Evolutionary conservation across 164 flowering plant genomes (phyloP), one percentile per base, ranked within the genome.

Genomic region (Sextonia rubra): DNA sequence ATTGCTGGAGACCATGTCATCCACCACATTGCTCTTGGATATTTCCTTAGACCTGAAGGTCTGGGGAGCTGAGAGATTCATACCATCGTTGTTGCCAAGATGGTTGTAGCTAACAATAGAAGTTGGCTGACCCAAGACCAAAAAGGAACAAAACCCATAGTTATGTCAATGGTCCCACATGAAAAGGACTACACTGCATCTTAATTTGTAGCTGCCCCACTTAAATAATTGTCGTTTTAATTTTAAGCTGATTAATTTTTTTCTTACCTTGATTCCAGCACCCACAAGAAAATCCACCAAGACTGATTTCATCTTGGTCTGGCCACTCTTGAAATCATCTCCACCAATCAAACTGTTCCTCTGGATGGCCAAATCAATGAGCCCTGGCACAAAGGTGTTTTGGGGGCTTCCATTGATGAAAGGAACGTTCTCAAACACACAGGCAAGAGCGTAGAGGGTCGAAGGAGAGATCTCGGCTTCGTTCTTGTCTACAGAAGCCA

Each of bases 261-360:
- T 47, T 23, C 12, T 23, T 70, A 92, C 97, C 95, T 93, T 96
- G 72, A 96, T 96, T 60, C 99, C 98, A 78, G 98, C 99, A 29
- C 99, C 98, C 68, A 93, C 99, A 75, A 96, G 94, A 83, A 96
- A 96, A 82, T 96, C 98, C 1, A 96, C 97, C 76, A 96, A 80
- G 4, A 92, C 99, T 47, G 99, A 96, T 78, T 96, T 96, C 95
- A 96, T 96, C 84, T 96, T 96, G 74, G 99, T 96, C 82, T 96
- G 99, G 20, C 98, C 98, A 84, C 99, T 96, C 92, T 96, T 96
- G 80, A 93, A 93, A 76, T 96, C 99, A 83, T 96, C 99, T 12
- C 99, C 98, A 67, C 99, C 99, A 65, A 96, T 93, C 82, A 96
- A 85, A 78, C 85, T 77, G 82, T 92, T 93, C 74, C 82, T 87